Evolutionary conservation across 2,329 filamentous ascomycete genomes (phyloP).

Genomic region (Meredithiella fracta): DNA sequence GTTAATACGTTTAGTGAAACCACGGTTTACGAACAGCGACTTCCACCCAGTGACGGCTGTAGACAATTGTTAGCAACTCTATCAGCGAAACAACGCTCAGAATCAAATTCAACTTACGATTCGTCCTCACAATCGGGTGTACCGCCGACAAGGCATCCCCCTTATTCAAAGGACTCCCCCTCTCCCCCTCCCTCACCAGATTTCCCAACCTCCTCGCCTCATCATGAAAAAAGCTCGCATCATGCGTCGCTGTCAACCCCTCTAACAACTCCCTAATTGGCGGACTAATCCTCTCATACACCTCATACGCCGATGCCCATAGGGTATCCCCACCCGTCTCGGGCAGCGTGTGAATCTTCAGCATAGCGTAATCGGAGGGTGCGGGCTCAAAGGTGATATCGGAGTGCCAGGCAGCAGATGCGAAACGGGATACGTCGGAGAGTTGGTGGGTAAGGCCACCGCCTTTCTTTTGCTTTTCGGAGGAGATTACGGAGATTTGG

Average conservation of each 20-base stretch:
- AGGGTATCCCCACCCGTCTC: slow-evolving; percentile 42
- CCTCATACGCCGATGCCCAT: slow-evolving; percentile 46
- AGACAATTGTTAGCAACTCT: neutral
- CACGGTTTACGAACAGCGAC: slow-evolving; percentile 33
- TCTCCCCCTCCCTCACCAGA: slow-evolving; percentile 26
- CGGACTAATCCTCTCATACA: slow-evolving; percentile 38
- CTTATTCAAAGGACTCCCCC: slow-evolving; percentile 41
- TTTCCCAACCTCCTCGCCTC: slow-evolving; percentile 32
- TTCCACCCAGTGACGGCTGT: slow-evolving; percentile 39
- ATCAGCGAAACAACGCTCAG: too few relatives aligned
- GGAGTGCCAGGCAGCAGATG: slow-evolving; percentile 25
- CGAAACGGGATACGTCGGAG: slow-evolving; percentile 33
- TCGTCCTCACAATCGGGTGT: slow-evolving; percentile 41
- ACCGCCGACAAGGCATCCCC: slow-evolving; percentile 33
- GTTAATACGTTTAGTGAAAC: slow-evolving; percentile 38
- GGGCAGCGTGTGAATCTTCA: slow-evolving; percentile 41
- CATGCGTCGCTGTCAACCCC: slow-evolving; percentile 31
- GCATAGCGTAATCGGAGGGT: slow-evolving; percentile 42
- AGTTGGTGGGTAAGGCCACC: slow-evolving; percentile 34
- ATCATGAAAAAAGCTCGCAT: slow-evolving; percentile 33
- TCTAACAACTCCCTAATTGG: slow-evolving; percentile 37
- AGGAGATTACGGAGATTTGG: slow-evolving; percentile 40
- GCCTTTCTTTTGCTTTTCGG: slow-evolving; percentile 37
- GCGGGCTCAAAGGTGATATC: slow-evolving; percentile 45
- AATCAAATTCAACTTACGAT: slow-evolving; percentile 28